A percentile compares a stretch with the other conserved stretches of the same genome.
These are phyloP conservation scores for Dorcoceras hygrometricum DNA, from an alignment of 257 asterid species.

Conservation along the genomic window DNA sequence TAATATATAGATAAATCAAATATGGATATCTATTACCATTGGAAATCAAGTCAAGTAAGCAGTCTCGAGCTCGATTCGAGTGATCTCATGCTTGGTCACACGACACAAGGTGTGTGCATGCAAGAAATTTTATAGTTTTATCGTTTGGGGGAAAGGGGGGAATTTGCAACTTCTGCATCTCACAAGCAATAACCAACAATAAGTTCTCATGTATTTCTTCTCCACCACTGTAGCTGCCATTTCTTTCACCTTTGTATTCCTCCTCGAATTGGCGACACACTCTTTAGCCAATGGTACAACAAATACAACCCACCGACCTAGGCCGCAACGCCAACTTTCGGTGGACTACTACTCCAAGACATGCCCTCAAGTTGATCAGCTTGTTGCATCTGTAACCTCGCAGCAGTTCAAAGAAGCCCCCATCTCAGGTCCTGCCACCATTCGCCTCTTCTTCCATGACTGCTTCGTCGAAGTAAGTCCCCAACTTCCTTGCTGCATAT, in stretches of 20 bases:
- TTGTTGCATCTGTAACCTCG: conserved; percentile 66
- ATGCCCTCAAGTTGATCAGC: conserved; percentile 80
- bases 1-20: too few species aligned
- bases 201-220: conserved; percentile 32
- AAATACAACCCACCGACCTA: conserved; percentile 15
- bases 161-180: conserved; percentile 30
- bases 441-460: conserved; percentile 97
- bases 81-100: too few species aligned
- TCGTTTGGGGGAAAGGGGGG: too few species aligned
- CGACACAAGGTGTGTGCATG: too few species aligned
- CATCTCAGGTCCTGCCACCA: conserved; percentile 83
- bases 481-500: background rate
- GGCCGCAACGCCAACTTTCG: conserved; percentile 46
- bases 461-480: conserved; percentile 69
- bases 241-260: conserved; percentile 24
- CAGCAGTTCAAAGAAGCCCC: conserved; percentile 69
- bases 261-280: conserved; percentile 21
- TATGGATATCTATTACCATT: too few species aligned
- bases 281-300: conserved; percentile 26
- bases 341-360: conserved; percentile 58
- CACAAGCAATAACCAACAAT: background rate
- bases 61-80: too few species aligned
- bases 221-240: conserved; percentile 22
- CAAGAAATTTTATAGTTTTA: too few species aligned
- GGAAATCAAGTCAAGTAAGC: too few species aligned